Conservation (phyloP, 371 early-diverging fungal genomes). For the Mortierella sp. region DNA sequence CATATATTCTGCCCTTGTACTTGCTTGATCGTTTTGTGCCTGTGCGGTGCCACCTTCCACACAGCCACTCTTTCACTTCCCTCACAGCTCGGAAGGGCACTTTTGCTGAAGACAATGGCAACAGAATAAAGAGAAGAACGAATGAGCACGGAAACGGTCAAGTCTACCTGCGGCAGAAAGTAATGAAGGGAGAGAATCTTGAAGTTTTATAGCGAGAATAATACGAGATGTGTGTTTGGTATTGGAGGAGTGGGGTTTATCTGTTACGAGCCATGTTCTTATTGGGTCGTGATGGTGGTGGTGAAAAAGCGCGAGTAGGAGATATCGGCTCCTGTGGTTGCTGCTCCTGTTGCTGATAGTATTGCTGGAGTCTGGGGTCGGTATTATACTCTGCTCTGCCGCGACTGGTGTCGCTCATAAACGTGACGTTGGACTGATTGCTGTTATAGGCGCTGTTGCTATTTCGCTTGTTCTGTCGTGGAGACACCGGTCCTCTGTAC, state of each 20-base stretch:
- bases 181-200: no score
- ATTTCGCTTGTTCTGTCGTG: not conserved
- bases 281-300: not conserved
- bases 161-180: no score
- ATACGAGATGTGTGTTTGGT: not conserved
- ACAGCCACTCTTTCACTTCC: no score
- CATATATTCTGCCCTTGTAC: no score
- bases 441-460: not conserved
- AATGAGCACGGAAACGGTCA: no score
- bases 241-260: not conserved
- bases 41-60: no score
- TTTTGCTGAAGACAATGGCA: no score
- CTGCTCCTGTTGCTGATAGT: not conserved
- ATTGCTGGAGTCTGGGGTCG: not conserved
- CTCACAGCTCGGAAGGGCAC: no score
- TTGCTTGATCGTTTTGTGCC: no score
- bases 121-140: no score
- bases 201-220: no score
- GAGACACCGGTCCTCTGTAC: not conserved
- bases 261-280: constrained; percentile 7
- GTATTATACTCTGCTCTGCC: constrained; percentile 12
- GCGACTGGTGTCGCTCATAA: constrained; percentile 27
- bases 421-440: not conserved
- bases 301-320: not conserved
- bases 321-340: constrained; percentile 3